A percentile compares a stretch with the other conserved stretches of the same genome.
Evolutionary conservation across 306 rosid species (phyloP).

Genomic region (Lithocarpus polystachyus): DNA sequence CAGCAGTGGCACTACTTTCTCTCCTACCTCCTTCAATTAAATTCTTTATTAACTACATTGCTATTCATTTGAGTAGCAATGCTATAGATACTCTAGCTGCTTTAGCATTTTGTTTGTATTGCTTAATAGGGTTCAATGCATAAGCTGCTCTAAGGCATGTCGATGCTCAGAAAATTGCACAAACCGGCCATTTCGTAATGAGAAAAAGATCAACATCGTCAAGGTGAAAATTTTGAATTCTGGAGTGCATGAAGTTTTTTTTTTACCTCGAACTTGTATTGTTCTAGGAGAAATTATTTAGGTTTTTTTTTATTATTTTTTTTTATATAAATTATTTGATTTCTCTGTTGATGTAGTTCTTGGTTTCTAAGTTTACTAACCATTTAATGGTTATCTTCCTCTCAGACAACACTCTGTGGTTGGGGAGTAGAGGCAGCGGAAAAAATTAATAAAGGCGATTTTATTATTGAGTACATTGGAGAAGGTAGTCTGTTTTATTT

Average conservation of each 20-base stretch:
- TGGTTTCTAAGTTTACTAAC: background rate
- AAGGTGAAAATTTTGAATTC: slow-evolving; percentile 49
- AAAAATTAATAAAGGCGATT: slow-evolving; percentile 59
- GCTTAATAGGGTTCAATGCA: slow-evolving; percentile 78
- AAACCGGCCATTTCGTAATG: slow-evolving; percentile 92
- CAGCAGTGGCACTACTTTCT: background rate
- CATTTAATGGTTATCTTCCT: slow-evolving; percentile 12
- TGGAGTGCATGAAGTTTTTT: background rate
- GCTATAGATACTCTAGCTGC: background rate
- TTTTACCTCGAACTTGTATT: background rate
- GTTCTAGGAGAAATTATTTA: background rate
- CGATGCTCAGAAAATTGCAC: slow-evolving; percentile 73
- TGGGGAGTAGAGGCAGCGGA: slow-evolving; percentile 98
- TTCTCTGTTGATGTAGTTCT: background rate
- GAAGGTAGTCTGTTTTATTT: slow-evolving; percentile 61
- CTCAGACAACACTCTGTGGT: slow-evolving; percentile 88
- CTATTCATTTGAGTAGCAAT: background rate
- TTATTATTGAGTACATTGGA: slow-evolving; percentile 82
- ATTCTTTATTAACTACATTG: background rate
- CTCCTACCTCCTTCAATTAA: background rate
- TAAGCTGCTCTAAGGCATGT: slow-evolving; percentile 94
- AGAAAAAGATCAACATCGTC: slow-evolving; percentile 69
- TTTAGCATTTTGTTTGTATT: slow-evolving; percentile 11
- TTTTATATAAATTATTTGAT: background rate
- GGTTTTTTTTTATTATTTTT: too few species aligned